phyloP scores from a whole-genome alignment of 2,329 filamentous ascomycete genomes.

The Clarireedia hainanense region DNA sequence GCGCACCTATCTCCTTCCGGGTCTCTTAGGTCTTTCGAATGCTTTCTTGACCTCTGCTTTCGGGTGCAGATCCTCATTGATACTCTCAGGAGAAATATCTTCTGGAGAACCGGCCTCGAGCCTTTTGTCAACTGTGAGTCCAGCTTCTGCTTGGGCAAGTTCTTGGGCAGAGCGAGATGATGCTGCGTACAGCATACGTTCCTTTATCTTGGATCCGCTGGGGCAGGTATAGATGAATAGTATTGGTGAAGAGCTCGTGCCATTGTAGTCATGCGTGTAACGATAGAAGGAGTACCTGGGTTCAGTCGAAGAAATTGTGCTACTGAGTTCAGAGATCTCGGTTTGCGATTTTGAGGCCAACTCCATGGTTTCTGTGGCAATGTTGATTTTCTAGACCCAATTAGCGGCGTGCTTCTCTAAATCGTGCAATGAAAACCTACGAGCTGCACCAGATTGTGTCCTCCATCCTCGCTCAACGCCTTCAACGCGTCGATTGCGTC shows the following conservation, averaged over 20 bases:
- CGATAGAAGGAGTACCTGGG: constrained; percentile 75
- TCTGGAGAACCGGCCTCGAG: constrained; percentile 59
- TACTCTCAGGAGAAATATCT: constrained; percentile 60
- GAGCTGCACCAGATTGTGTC: constrained; percentile 53
- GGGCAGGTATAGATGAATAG: constrained; percentile 83
- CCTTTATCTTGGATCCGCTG: constrained; percentile 64
- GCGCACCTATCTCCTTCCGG: constrained; percentile 40
- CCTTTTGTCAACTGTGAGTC: constrained; percentile 60
- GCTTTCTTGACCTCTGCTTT: constrained; percentile 57
- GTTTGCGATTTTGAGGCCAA: constrained; percentile 47
- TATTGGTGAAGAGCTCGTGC: constrained; percentile 47
- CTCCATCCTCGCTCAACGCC: constrained; percentile 44
- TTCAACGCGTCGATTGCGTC: constrained; percentile 58
- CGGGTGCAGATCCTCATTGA: constrained; percentile 61
- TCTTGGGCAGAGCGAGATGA: constrained; percentile 60
- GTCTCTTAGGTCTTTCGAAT: constrained; percentile 73
- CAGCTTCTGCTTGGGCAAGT: constrained; percentile 58
- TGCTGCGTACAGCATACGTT: constrained; percentile 75
- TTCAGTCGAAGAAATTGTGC: constrained; percentile 55
- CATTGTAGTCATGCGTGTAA: constrained; percentile 50
- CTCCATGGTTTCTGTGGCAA: constrained; percentile 59
- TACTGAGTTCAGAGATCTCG: constrained; percentile 49
- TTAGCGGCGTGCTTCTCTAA: background rate
- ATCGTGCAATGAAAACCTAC: constrained; percentile 35
- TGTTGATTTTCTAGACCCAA: constrained; percentile 57